Base-by-base conservation (phyloP, 352 stramenopile species). In the Peronospora belbahrii region DNA sequence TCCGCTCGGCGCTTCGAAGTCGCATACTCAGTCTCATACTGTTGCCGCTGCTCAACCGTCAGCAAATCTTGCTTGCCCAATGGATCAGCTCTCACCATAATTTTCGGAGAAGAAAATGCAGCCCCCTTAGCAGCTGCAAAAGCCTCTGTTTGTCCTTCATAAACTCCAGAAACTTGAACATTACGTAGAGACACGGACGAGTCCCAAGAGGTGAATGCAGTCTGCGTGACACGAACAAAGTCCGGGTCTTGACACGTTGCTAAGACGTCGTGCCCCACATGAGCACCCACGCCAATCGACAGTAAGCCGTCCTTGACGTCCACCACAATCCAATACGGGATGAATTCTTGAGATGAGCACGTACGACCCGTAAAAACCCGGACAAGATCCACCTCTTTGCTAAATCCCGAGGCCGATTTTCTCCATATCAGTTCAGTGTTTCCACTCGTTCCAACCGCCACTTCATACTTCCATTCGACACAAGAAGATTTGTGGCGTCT, bases 381-480 rank as follows among this genome's bases (percentile, higher is more conserved):
- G 4, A 42, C 45, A 25, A 92, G 51, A 19, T 87, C 77, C 33
- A 72, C 43, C 46, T 92, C 80, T 14, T 61, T 53, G 11, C 10
- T 48, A 48, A 48, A 59, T 10, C 62, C 51, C 4, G 56, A 53
- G 2, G 62, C 48, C 39, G 58, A 54, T 67, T 87, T 87, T 28
- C 74, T 67, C 62, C 69, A 83, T 17, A 83, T 60, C 15, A 89
- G 41, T 52, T 89, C 77, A 6, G 77, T 89, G 31, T 89, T 89
- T 53, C 77, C 77, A 41, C 64, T 89, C 22, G 62, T 76, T 31
- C 77, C 77, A 28, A 87, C 37, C 3, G 70, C 70, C 22, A 85
- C 62, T 48, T 89, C 77, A 52, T 83, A 87, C 22, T 47, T 48
- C 74, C 74, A 87, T 22, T 84, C 53, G 2, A 42, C 58, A 9